Conservation (phyloP, 768 basidiomycete species). For the Suillus subluteus region DNA sequence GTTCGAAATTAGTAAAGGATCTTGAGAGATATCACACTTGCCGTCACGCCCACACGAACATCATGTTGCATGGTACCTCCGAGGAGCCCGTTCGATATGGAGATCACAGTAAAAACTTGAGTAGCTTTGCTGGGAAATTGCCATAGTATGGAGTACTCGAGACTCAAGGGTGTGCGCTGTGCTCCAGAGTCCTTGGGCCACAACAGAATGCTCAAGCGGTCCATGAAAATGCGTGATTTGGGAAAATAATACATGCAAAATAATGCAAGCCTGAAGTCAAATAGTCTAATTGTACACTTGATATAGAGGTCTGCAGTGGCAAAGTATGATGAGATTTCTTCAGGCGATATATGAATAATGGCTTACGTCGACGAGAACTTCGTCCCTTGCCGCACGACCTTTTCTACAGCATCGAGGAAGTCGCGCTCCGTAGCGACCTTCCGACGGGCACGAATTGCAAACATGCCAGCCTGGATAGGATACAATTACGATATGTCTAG, state of each 20-base stretch:
- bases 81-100: neutral
- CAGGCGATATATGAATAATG: conserved; percentile 4
- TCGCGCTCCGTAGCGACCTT: conserved; percentile 98
- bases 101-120: neutral
- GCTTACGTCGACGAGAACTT: conserved; percentile 97
- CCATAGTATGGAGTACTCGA: neutral
- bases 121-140: neutral
- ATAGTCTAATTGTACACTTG: conserved; percentile 86
- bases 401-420: conserved; percentile 97
- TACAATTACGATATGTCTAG: neutral
- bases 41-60: neutral
- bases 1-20: no score
- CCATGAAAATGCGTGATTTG: conserved; percentile 7
- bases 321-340: conserved; percentile 3
- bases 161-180: neutral
- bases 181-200: neutral
- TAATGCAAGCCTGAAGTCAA: neutral
- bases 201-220: neutral
- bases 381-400: conserved; percentile 95
- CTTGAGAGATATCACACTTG: no score
- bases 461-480: conserved; percentile 91
- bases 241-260: neutral
- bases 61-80: neutral
- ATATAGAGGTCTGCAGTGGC: conserved; percentile 69
- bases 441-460: conserved; percentile 93